Percentiles rank a stretch among this genome's conserved stretches.
phyloP scores from a whole-genome alignment of 2,329 filamentous ascomycete species.

The Cryphonectria japonica region DNA sequence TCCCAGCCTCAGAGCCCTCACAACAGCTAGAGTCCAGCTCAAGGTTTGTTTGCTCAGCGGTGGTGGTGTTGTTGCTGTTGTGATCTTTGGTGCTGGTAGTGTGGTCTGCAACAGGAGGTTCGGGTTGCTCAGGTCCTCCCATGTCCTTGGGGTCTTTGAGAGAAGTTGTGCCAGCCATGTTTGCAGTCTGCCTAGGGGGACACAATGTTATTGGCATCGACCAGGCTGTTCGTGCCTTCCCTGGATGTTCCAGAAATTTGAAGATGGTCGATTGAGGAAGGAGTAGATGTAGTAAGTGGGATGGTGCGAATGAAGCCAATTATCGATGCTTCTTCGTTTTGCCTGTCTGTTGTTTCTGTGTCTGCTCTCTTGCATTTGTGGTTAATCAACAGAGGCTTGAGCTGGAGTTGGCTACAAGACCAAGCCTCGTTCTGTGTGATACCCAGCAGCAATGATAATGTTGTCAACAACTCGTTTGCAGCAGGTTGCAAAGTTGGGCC shows the following conservation, averaged over 20 bases:
- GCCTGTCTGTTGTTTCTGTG: neutral
- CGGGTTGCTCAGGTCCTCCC: conserved; percentile 6
- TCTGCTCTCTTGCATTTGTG: neutral
- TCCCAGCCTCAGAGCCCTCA: neutral
- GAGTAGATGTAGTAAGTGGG: neutral
- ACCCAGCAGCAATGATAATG: neutral
- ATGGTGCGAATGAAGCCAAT: neutral
- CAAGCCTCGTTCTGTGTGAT: neutral
- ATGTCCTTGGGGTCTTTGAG: conserved; percentile 15
- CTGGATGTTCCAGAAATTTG: neutral
- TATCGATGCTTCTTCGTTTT: neutral
- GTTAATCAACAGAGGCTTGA: neutral
- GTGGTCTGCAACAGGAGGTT: neutral
- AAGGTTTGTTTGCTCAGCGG: neutral
- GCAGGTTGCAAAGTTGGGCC: neutral
- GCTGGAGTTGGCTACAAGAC: neutral
- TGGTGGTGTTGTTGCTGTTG: neutral
- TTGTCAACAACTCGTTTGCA: neutral
- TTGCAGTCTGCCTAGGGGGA: neutral
- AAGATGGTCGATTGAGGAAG: conserved; percentile 13
- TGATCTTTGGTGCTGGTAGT: neutral
- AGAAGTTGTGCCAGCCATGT: conserved; percentile 18
- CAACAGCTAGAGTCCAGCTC: neutral
- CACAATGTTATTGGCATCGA: conserved; percentile 17
- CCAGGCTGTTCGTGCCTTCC: conserved; percentile 8